Conservation (phyloP, 2,329 filamentous ascomycete species). For the Colletotrichum sp. region DNA sequence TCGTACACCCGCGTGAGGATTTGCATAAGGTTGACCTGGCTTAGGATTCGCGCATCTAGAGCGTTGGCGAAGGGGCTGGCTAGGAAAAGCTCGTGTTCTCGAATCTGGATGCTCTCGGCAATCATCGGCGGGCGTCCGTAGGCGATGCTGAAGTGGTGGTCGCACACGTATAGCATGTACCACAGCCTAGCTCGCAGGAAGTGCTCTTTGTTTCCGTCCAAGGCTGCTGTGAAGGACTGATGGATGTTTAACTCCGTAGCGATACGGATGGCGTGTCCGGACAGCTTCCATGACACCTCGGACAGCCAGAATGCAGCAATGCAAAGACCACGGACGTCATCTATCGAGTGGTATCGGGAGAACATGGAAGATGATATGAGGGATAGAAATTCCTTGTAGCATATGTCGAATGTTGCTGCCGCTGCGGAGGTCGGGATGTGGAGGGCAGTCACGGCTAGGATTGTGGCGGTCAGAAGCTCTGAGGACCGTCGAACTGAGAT, state of each 20-base stretch:
- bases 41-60: conserved; percentile 22
- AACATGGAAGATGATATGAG: conserved; percentile 63
- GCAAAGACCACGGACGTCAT: conserved; percentile 64
- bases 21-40: conserved; percentile 25
- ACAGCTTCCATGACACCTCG: conserved; percentile 65
- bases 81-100: conserved; percentile 30
- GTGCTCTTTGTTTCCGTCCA: conserved; percentile 50
- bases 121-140: conserved; percentile 35
- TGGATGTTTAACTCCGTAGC: conserved; percentile 61
- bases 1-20: conserved; percentile 25
- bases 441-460: conserved; percentile 63
- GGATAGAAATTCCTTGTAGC: conserved; percentile 61
- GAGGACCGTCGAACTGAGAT: conserved; percentile 59
- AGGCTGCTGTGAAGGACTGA: conserved; percentile 54
- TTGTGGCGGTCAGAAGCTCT: conserved; percentile 59
- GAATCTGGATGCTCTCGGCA: conserved; percentile 22
- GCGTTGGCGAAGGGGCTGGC: conserved; percentile 24
- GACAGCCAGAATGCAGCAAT: conserved; percentile 69
- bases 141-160: conserved; percentile 36
- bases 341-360: conserved; percentile 59
- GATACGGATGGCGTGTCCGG: conserved; percentile 62
- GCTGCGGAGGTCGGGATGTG: conserved; percentile 60
- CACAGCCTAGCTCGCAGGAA: conserved; percentile 62
- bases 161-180: conserved; percentile 48
- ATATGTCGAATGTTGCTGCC: conserved; percentile 54